Evolutionary conservation across 169 alveolate species (phyloP), one percentile per base, ranked within the genome.

Genomic region (Sarcocystis neurona): DNA sequence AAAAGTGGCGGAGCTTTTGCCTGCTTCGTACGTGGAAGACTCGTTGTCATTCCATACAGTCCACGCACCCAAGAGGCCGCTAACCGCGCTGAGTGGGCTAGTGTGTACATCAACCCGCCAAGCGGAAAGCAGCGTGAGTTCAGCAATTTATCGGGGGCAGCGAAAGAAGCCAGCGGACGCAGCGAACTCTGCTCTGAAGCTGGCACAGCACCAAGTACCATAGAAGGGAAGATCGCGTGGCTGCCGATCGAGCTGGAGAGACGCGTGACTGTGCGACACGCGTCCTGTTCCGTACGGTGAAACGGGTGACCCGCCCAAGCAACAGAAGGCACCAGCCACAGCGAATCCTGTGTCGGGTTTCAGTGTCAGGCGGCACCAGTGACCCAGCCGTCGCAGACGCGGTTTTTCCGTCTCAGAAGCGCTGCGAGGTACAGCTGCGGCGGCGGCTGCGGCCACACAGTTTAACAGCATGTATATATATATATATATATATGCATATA

Each of bases 21-120:
- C 0, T 87, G 91, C 37, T 41, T 63, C 6, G 87, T 56, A 27
- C 88, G 78, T 37, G 91, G 79, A 41, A 79, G 91, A 27, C 70
- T 77, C 43, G 75, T 87, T 34, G 87, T 87, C 39, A 47, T 75
- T 30, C 91, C 87, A 34, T 87, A 60, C 87, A 43, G 63, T 48
- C 87, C 87, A 1, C 39, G 32, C 53, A 47, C 30, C 2, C 53
- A 27, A 3, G 75, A 34, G 58, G 53, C 3, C 48, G 39, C 87
- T 8, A 53, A n/a, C 56, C 82, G 82, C 18, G 58, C 34, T 10
- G 87, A 79, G 37, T 47, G 58, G 70, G 53, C 87, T 23, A 79
- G 75, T 50, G 10, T 79, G 48, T 79, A 79, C 75, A 30, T 79
- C 10, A 48, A 53, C 23, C 87, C 87, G 8, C 87, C 87, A 4